phyloP scores from a whole-genome alignment of 148 eudicot species.

The Fallopia convolvulus region DNA sequence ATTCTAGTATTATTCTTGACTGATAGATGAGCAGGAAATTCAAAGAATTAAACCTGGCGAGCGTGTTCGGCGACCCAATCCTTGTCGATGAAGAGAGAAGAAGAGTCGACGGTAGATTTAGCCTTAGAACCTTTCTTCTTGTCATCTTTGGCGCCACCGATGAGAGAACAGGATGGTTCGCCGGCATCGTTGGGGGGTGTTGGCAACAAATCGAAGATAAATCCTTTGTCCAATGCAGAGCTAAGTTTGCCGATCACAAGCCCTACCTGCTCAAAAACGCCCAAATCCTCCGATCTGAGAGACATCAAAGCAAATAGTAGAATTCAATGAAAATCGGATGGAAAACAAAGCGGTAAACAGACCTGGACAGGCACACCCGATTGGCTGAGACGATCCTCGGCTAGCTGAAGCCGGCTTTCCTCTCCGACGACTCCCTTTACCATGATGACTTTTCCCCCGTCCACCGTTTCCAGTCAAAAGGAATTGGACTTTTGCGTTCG shows the following conservation, averaged over 20 bases:
- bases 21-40: not conserved
- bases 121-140: slow-evolving; percentile 55
- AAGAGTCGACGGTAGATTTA: slow-evolving; percentile 40
- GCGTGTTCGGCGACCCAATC: slow-evolving; percentile 97
- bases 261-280: slow-evolving; percentile 44
- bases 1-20: not conserved
- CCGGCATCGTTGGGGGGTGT: slow-evolving; percentile 78
- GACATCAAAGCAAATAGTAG: not conserved
- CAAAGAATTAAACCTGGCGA: slow-evolving; percentile 42
- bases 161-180: slow-evolving; percentile 62
- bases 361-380: slow-evolving; percentile 52
- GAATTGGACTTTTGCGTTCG: no score
- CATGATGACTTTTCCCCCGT: slow-evolving; percentile 24
- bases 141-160: slow-evolving; percentile 22
- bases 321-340: not conserved
- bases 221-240: slow-evolving; percentile 53
- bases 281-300: not conserved
- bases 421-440: slow-evolving; percentile 89
- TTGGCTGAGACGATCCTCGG: slow-evolving; percentile 59
- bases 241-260: slow-evolving; percentile 75
- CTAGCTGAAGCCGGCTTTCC: slow-evolving; percentile 50
- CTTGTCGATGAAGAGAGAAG: slow-evolving; percentile 47
- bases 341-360: not conserved
- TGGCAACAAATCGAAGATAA: slow-evolving; percentile 67
- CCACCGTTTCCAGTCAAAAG: not conserved